Conservation (phyloP, 148 eudicot genomes). For the Pouteria glomerata region DNA sequence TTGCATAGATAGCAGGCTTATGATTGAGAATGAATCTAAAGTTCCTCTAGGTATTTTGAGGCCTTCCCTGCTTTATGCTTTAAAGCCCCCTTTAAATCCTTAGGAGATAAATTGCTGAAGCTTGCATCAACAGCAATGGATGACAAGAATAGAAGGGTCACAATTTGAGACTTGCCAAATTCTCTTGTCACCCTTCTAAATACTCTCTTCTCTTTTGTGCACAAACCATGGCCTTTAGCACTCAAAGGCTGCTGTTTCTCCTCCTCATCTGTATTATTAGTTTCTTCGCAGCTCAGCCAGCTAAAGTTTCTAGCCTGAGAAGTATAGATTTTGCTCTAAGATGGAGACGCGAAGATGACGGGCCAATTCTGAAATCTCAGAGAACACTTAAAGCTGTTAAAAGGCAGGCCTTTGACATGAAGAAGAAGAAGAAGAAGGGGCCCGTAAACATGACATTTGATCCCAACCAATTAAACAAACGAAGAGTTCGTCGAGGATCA, state of each 20-base stretch:
- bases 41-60: conserved; percentile 49
- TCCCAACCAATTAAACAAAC: conserved; percentile 45
- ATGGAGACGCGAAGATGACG: conserved; percentile 12
- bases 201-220: conserved; percentile 7
- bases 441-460: conserved; percentile 28
- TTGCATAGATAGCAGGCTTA: conserved; percentile 34
- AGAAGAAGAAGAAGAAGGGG: conserved; percentile 24
- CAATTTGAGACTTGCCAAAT: conserved; percentile 27
- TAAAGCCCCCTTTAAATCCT: too few species aligned
- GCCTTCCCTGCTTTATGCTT: conserved; percentile 58
- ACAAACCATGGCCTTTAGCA: conserved; percentile 33
- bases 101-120: conserved; percentile 34
- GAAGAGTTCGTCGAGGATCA: conserved; percentile 62
- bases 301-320: conserved; percentile 36
- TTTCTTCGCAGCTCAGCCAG: conserved; percentile 36
- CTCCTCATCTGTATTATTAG: conserved; percentile 42
- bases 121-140: conserved; percentile 42
- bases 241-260: conserved; percentile 30
- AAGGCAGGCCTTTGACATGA: conserved; percentile 23
- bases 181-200: too few species aligned
- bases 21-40: conserved; percentile 67
- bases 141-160: conserved; percentile 32
- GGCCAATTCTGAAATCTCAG: neutral
- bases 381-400: conserved; percentile 32
- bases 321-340: conserved; percentile 23